These are phyloP conservation scores for Luffa acutangula DNA, from an alignment of 306 rosid species.

Conservation along the genomic window DNA sequence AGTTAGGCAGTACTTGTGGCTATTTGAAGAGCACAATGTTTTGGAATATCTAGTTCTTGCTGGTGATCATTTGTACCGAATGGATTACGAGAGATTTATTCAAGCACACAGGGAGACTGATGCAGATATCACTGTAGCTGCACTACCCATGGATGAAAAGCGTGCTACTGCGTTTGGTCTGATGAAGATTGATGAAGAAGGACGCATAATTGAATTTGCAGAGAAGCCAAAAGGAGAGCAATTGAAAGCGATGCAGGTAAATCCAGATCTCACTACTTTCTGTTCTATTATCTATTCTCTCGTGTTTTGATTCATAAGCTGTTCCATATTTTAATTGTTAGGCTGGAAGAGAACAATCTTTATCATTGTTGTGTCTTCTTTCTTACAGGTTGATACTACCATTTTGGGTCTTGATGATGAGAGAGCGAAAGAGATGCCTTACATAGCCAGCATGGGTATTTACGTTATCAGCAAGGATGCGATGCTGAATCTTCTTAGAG, in stretches of 20 bases:
- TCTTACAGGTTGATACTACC: slow-evolving; percentile 82
- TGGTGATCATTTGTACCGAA: slow-evolving; percentile 88
- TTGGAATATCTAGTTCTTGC: slow-evolving; percentile 85
- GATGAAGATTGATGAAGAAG: slow-evolving; percentile 97
- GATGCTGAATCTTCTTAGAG: slow-evolving; percentile 73
- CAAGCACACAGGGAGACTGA: slow-evolving; percentile 94
- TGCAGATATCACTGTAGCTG: slow-evolving; percentile 98
- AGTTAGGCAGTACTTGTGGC: slow-evolving; percentile 92
- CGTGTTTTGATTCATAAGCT: not conserved
- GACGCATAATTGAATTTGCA: slow-evolving; percentile 81
- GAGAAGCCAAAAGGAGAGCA: slow-evolving; percentile 98
- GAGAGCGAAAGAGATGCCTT: slow-evolving; percentile 94
- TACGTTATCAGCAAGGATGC: slow-evolving; percentile 91
- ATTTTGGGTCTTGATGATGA: slow-evolving; percentile 92
- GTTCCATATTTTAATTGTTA: not conserved
- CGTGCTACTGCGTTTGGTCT: slow-evolving; percentile 96
- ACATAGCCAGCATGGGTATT: slow-evolving; percentile 97
- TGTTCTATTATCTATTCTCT: not conserved
- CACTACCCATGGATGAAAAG: slow-evolving; percentile 92
- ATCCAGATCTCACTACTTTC: not conserved
- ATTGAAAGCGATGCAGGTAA: slow-evolving; percentile 86
- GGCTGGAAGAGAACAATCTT: not conserved
- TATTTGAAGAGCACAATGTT: slow-evolving; percentile 93
- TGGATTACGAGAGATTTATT: slow-evolving; percentile 92
- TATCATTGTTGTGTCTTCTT: not conserved